These are phyloP conservation scores for Eucommia ulmoides DNA, from an alignment of 257 asterid genomes.

Conservation along the genomic window DNA sequence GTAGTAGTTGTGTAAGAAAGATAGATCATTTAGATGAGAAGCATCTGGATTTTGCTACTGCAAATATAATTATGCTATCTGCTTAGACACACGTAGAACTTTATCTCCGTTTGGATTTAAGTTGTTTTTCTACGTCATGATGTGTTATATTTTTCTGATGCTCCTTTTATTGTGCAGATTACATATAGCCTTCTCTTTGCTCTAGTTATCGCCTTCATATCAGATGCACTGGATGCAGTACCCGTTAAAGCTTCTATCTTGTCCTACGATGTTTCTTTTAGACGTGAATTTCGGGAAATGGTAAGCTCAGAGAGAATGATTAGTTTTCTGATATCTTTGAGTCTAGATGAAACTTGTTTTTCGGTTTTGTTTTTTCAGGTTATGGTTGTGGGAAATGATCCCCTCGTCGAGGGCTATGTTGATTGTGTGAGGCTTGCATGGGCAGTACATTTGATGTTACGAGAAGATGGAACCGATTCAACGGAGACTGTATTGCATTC, in stretches of 20 bases:
- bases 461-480: slow-evolving; percentile 49
- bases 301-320: too few relatives aligned
- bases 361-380: slow-evolving; percentile 36
- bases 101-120: too few relatives aligned
- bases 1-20: too few relatives aligned
- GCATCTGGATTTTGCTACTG: too few relatives aligned
- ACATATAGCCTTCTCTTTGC: slow-evolving; percentile 76
- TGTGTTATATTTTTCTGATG: too few relatives aligned
- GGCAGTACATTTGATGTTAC: slow-evolving; percentile 82
- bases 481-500: slow-evolving; percentile 39
- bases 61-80: too few relatives aligned
- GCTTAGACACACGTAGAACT: too few relatives aligned
- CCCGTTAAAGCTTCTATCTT: slow-evolving; percentile 53
- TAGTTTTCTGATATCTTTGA: too few relatives aligned
- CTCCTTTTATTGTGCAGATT: slow-evolving; percentile 53
- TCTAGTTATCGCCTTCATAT: slow-evolving; percentile 67
- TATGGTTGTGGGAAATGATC: slow-evolving; percentile 65
- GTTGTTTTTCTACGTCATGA: too few relatives aligned
- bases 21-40: too few relatives aligned
- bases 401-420: slow-evolving; percentile 67
- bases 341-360: slow-evolving; percentile 10
- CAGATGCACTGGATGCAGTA: slow-evolving; percentile 78
- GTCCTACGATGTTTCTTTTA: slow-evolving; percentile 68
- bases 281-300: slow-evolving; percentile 67
- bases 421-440: slow-evolving; percentile 89